phyloP scores from a whole-genome alignment of 768 basidiomycete species.

The Collybia mongolica region DNA sequence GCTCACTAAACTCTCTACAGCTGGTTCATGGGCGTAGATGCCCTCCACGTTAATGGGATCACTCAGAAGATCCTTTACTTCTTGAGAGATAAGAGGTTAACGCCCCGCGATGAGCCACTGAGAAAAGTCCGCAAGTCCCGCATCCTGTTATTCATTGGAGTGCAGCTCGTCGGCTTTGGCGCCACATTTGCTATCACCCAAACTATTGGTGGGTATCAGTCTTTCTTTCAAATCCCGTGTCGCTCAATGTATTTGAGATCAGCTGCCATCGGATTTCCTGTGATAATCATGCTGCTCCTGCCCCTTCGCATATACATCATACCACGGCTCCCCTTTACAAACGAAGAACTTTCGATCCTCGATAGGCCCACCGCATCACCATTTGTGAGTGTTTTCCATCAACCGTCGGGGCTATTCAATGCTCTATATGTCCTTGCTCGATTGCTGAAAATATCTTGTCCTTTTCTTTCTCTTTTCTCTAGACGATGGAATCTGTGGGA shows the following conservation, averaged over 20 bases:
- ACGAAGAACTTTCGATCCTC: conserved; percentile 78
- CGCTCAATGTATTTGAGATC: conserved; percentile 2
- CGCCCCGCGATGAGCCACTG: conserved; percentile 67
- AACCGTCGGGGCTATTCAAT: neutral
- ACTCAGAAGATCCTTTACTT: conserved; percentile 80
- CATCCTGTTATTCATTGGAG: conserved; percentile 65
- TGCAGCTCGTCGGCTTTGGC: conserved; percentile 84
- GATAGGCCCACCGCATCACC: conserved; percentile 88
- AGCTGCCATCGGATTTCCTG: conserved; percentile 91
- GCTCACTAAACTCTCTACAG: conserved; percentile 28
- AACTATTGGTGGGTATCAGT: conserved; percentile 65
- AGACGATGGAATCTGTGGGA: conserved; percentile 37
- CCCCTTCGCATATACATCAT: conserved; percentile 74
- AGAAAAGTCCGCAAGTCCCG: conserved; percentile 71
- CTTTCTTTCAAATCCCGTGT: neutral
- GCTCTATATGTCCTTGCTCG: neutral
- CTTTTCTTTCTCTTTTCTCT: neutral
- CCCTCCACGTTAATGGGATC: conserved; percentile 79
- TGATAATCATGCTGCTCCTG: conserved; percentile 82
- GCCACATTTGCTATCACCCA: conserved; percentile 90
- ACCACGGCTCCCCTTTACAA: conserved; percentile 72
- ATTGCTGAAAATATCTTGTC: neutral
- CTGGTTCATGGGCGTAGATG: conserved; percentile 92
- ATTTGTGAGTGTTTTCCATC: conserved; percentile 61
- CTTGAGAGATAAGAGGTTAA: conserved; percentile 66